These are phyloP conservation scores for Infundibulicybe gibba DNA, from an alignment of 768 basidiomycete genomes.

Conservation along the genomic window DNA sequence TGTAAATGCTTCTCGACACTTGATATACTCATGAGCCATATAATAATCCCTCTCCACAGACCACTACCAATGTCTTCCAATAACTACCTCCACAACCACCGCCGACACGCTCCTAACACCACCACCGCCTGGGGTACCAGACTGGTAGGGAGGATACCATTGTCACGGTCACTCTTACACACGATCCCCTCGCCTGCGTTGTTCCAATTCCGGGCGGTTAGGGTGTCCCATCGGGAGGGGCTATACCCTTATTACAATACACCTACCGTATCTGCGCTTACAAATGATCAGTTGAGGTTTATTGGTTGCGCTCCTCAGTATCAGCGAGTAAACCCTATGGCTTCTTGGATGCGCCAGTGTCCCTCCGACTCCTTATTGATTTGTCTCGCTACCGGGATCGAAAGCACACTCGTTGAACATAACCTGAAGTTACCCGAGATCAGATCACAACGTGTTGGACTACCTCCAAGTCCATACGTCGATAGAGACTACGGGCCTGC, in stretches of 20 bases:
- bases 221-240: conserved; percentile 35
- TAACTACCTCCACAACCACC: conserved; percentile 2
- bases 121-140: conserved; percentile 27
- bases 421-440: too few species aligned
- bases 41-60: not conserved
- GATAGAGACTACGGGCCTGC: too few species aligned
- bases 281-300: conserved; percentile 12
- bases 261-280: conserved; percentile 40
- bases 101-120: conserved; percentile 23
- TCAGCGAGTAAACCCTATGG: too few species aligned
- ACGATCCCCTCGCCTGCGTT: conserved; percentile 53
- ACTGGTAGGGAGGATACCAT: conserved; percentile 57
- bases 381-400: too few species aligned
- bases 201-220: conserved; percentile 37
- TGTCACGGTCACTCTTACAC: conserved; percentile 47
- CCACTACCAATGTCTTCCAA: not conserved
- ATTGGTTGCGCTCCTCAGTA: too few species aligned
- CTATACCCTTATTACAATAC: conserved; percentile 37
- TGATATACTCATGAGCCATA: not conserved
- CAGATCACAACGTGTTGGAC: too few species aligned
- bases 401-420: too few species aligned
- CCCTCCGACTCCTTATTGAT: too few species aligned
- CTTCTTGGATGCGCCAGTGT: too few species aligned
- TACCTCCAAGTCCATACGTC: too few species aligned
- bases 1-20: conserved; percentile 20